Evolutionary conservation across 2,329 filamentous ascomycete genomes (phyloP), one percentile per base, ranked within the genome.

Genomic region (Colletotrichum tanaceti): DNA sequence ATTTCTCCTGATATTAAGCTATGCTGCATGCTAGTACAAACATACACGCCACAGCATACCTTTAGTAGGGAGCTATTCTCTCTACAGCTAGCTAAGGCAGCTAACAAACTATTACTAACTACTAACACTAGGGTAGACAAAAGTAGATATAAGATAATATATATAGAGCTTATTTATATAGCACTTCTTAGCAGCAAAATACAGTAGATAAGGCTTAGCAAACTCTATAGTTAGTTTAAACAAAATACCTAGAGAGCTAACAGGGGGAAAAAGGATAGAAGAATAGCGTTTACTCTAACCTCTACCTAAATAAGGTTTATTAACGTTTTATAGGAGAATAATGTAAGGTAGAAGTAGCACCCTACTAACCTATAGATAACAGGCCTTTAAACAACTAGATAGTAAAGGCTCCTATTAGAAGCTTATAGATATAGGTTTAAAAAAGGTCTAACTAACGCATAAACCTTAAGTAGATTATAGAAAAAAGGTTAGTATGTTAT

Each of bases 211-310:
- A 0, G n/a, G 4, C 50, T 62, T 1, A 3, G n/a, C n/a, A 2
- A 62, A 55, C 59, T 62, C 7, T 62, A 62, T 14, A 4, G 39
- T 4, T 62, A 9, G 41, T 62, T 62, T 47, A 4, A 47, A 5
- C 0, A 54, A 39, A 62, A 62, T 28, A 62, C 50, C 10, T 20
- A 1, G 28, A 62, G 28, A 47, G 59, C 50, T 13, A 47, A 47
- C 5, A 47, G 4, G 14, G 28, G 2, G 16, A 7, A 46, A 2
- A n/a, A 63, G n/a, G 10, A 54, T 63, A 5, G 20, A 47, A 63
- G 20, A 63, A 55, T 20, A 63, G 50, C 20, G 18, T 63, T n/a
- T 3, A 7, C 28, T 63, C 5, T 0, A 63, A 63, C 59, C 16
- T 54, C 18, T 14, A 32, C 39, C 2, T 55, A n/a, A 63, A 63